A percentile compares a stretch with the other conserved stretches of the same genome.
Evolutionary conservation across 805 yeast species (phyloP).

Genomic region (Suhomyces prunicola): DNA sequence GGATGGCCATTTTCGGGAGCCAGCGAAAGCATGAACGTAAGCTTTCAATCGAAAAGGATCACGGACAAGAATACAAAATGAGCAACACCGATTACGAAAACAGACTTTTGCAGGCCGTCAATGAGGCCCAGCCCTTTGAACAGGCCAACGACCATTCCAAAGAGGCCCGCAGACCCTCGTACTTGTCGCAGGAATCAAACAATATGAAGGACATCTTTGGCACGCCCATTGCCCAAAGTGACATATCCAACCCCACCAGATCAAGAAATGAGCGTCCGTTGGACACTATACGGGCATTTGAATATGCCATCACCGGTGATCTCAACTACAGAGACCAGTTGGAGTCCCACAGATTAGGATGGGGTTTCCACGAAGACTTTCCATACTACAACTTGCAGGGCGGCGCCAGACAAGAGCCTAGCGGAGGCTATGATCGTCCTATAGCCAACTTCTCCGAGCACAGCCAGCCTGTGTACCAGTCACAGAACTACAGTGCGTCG

Average conservation of each 20-base stretch:
- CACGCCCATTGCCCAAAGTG: constrained; percentile 70
- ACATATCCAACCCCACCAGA: constrained; percentile 90
- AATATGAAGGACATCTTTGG: constrained; percentile 85
- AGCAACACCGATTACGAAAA: constrained; percentile 34
- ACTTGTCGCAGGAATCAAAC: constrained; percentile 46
- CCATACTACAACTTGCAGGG: constrained; percentile 43
- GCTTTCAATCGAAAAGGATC: constrained; percentile 3
- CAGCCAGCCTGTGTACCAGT: constrained; percentile 45
- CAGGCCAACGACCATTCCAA: constrained; percentile 35
- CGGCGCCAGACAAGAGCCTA: constrained; percentile 18
- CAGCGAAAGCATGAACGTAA: not conserved
- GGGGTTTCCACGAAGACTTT: constrained; percentile 83
- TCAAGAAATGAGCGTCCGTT: constrained; percentile 93
- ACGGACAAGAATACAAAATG: constrained; percentile 3
- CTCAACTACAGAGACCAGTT: constrained; percentile 70
- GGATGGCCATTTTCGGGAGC: constrained; percentile 6
- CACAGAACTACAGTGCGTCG: constrained; percentile 58
- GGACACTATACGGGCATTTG: constrained; percentile 92
- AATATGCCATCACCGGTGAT: constrained; percentile 93
- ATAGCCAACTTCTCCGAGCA: constrained; percentile 35
- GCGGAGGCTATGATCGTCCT: constrained; percentile 34
- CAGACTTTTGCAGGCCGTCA: constrained; percentile 89
- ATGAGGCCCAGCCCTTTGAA: constrained; percentile 95
- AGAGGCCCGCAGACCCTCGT: constrained; percentile 45
- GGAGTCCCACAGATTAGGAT: constrained; percentile 77